Base-by-base conservation (phyloP, 179 eudicot species). In the Corrigiola litoralis region DNA sequence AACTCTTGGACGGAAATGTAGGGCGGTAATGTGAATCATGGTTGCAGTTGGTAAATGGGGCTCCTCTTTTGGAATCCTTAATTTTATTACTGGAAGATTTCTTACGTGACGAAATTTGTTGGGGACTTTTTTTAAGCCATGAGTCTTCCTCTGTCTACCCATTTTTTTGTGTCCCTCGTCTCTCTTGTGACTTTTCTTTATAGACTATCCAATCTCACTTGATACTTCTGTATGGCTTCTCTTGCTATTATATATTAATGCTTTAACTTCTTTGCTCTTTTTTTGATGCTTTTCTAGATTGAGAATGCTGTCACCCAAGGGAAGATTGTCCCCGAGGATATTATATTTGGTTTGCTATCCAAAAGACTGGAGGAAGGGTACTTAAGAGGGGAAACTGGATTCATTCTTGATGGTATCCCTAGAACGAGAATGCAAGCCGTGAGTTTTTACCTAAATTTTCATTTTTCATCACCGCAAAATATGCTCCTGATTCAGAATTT, bases 321-420 rank as follows among this genome's bases (percentile, higher is more conserved):
- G 49, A 83, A 84, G 80, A 87, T 90, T 74, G 99, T 94, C 45
- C 88, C 95, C 5, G 91, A 87, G 72, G 95, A 94, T 40, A 79
- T 90, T 23, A 86, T 94, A 58, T 90, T 94, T 77, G 87, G 90
- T 46, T 72, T 94, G 69, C 58, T 94, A 65, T 81, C 97, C 1
- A 94, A 90, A 82, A 87, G 85, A 71, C 72, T 94, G 62, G 95
- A 87, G 72, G 97, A 90, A 82, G 95, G 95, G 31, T 79, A 74
- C 49, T 59, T 51, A 47, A 84, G 73, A 65, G 95, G 95, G 42
- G 91, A 94, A 80, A 79, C 82, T 61, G 99, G 99, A 40, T 94
- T 94, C 78, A 94, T 94, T 61, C 65, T 94, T 69, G 99, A 94
- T 70, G 97, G 99, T 18, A 81, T 94, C 56, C 99, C 99, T 17